phyloP scores from a whole-genome alignment of 108 stramenopile species.

The Pseudonitzschia pungens region DNA sequence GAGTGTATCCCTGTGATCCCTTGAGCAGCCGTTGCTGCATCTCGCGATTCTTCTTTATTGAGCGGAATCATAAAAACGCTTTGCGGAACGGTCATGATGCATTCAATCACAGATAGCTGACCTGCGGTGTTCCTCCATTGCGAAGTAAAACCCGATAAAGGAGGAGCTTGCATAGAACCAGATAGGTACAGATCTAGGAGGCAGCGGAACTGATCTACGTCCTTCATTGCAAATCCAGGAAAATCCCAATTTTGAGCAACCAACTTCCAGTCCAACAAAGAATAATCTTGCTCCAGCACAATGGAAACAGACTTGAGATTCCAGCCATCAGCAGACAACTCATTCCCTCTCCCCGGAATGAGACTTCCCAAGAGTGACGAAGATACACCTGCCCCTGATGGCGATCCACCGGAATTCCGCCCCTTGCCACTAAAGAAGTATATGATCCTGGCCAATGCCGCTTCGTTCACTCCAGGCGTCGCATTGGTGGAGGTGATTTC shows the following conservation, averaged over 20 bases:
- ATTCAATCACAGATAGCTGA: conserved; percentile 79
- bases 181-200: conserved; percentile 80
- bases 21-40: conserved; percentile 62
- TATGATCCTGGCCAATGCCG: conserved; percentile 75
- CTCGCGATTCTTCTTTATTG: conserved; percentile 65
- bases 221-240: conserved; percentile 76
- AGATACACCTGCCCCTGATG: conserved; percentile 48
- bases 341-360: conserved; percentile 42
- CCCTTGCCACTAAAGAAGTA: conserved; percentile 76
- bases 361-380: conserved; percentile 61
- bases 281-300: conserved; percentile 81
- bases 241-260: conserved; percentile 87
- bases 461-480: conserved; percentile 57
- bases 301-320: conserved; percentile 84
- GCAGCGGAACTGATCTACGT: conserved; percentile 64
- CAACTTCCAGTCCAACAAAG: conserved; percentile 69
- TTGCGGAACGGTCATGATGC: conserved; percentile 59
- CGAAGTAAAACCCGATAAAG: conserved; percentile 57
- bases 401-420: conserved; percentile 31
- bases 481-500: conserved; percentile 37
- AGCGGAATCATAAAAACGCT: conserved; percentile 67
- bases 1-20: conserved; percentile 53
- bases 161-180: conserved; percentile 62
- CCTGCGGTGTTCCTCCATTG: conserved; percentile 80
- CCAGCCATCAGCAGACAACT: conserved; percentile 57